phyloP scores from a whole-genome alignment of 2,329 filamentous ascomycete genomes.

The Fusarium sacchari region DNA sequence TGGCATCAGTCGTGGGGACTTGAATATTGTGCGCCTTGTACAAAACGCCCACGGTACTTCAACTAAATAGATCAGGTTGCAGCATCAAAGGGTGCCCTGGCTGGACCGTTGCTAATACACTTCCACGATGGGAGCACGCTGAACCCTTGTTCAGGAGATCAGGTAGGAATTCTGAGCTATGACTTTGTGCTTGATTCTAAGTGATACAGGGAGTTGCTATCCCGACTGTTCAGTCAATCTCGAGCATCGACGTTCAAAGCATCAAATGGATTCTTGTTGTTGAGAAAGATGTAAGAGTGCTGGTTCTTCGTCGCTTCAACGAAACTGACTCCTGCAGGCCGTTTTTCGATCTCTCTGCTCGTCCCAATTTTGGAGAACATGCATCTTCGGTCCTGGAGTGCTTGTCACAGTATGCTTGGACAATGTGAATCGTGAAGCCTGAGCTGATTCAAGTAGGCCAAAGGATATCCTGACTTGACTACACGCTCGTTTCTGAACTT shows the following conservation, averaged over 20 bases:
- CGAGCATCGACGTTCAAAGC: slow-evolving; percentile 58
- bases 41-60: too few species aligned
- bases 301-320: fast-evolving
- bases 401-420: slow-evolving; percentile 67
- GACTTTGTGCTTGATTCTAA: slow-evolving; percentile 14
- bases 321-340: slow-evolving; percentile 61
- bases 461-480: slow-evolving; percentile 82
- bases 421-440: fast-evolving
- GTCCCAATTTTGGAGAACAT: slow-evolving; percentile 63
- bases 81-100: slow-evolving; percentile 76
- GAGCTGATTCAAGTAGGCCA: slow-evolving; percentile 63
- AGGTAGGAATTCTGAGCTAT: slow-evolving; percentile 32
- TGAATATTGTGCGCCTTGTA: slow-evolving; percentile 72
- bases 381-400: slow-evolving; percentile 65
- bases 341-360: slow-evolving; percentile 75
- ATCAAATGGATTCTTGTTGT: slow-evolving; percentile 76
- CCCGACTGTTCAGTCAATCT: slow-evolving; percentile 62
- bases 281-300: slow-evolving; percentile 78
- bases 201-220: slow-evolving; percentile 66
- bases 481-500: slow-evolving; percentile 72
- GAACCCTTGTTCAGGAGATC: slow-evolving; percentile 45
- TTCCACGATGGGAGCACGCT: slow-evolving; percentile 56
- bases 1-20: slow-evolving; percentile 66
- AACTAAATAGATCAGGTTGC: slow-evolving; percentile 64
- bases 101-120: slow-evolving; percentile 64